Evolutionary conservation across 2,329 filamentous ascomycete genomes (phyloP), one percentile per base, ranked within the genome.

Genomic region (Claviceps arundinis): DNA sequence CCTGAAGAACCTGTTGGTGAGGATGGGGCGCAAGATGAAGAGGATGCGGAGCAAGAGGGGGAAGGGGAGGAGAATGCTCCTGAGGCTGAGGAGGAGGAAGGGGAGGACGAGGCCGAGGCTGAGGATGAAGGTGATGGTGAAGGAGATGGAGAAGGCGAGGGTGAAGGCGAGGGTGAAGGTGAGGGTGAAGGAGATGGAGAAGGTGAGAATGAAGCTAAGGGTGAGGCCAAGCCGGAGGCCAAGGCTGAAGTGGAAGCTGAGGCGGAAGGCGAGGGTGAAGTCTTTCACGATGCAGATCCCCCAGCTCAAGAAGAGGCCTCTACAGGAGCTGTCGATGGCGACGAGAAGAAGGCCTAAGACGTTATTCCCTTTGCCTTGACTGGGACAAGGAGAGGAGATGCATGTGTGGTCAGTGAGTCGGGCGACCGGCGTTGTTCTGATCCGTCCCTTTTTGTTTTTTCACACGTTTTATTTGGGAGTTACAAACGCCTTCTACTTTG

Each of bases 1-100:
- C 64, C 71, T 0, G 73, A 74, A 11, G 64, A 74, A 0, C 64
- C 65, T 7, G 67, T 68, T 40, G 74, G 69, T 24, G 69, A 71
- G 17, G 58, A 60, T 3, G 60, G 55, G 11, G 58, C 50, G 5
- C 57, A 58, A 37, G 56, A 55, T 11, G 62, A 60, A 24, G 58
- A 60, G 4, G 60, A 56, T 13, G 58, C 48, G 5, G 58, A 54
- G 47, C 57, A 55, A 42, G 55, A 46, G 24, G 24, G 5, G 1
- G 43, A 46, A 5, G 43, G 16, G 5, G 24, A 13, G 0, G 24
- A 4, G 0, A 73, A 74, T 8, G 63, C 73, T 0, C 64, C 65
- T 6, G 13, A 30, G 19, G 43, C 8, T 4, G 16, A 5, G 6
- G 22, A 4, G 22, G 43, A 57, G 37, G 56, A 8, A 26, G 42